Evolutionary conservation across 306 rosid genomes (phyloP), one percentile per base, ranked within the genome.

Genomic region (Pterocarpus macrocarpus): DNA sequence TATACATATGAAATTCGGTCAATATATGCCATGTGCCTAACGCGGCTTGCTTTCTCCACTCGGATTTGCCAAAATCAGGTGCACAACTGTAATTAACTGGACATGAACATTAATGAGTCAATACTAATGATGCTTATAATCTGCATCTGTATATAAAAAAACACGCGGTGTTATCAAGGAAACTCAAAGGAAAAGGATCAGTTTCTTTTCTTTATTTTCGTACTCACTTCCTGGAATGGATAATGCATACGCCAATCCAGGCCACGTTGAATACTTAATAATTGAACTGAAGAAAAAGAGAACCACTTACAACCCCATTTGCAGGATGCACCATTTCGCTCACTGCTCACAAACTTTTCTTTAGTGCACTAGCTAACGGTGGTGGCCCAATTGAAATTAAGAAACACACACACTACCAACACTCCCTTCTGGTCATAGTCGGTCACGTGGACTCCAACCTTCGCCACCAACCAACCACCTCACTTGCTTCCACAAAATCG

Each of bases 261-360:
- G 2, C 61, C 6, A 8, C 34, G 44, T 69, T 11, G 49, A 69
- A 41, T 68, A n/a, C 75, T 69, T 16, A n/a, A 78, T 16, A n/a
- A 78, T 69, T 79, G 76, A 79, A 69, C 63, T 16, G 8, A 36
- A 15, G 78, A 47, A 64, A 64, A 76, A n/a, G 47, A 2, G 8
- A 43, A 5, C 58, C 12, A 75, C 15, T 16, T 32, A 63, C 71
- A 63, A n/a, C 15, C 32, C 80, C 61, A 44, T 75, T 75, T 43
- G 12, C 10, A 22, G 14, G 5, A 34, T 30, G 79, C 61, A 64
- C 68, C 56, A 63, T 63, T 50, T 70, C 4, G 9, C 14, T 35
- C 22, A 57, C 56, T 2, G 9, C 2, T 47, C 53, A 55, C 30
- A 4, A 30, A 55, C 61, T 39, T 43, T 11, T 17, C 16, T 11